phyloP scores from a whole-genome alignment of 305 asterid species.

The Petunia hybrid region DNA sequence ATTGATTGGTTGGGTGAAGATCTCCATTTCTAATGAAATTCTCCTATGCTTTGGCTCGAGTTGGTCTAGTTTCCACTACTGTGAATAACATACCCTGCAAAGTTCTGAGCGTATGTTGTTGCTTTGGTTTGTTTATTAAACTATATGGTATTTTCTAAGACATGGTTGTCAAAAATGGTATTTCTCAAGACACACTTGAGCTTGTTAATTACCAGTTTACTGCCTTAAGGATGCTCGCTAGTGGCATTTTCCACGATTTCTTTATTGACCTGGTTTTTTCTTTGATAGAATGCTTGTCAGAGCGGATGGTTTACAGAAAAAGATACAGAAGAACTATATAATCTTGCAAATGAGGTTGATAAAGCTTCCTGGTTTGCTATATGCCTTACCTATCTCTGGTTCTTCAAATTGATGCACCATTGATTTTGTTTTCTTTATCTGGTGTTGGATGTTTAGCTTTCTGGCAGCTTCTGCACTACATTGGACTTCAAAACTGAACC shows the following conservation, averaged over 20 bases:
- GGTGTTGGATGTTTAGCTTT: constrained; percentile 54
- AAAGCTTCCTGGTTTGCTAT: constrained; percentile 2
- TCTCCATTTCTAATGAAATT: background rate
- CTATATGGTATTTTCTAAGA: background rate
- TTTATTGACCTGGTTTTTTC: constrained; percentile 37
- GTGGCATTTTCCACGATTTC: constrained; percentile 14
- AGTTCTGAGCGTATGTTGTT: background rate
- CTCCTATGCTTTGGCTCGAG: background rate
- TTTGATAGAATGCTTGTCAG: constrained; percentile 80
- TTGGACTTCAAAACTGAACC: constrained; percentile 57
- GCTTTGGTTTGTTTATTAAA: background rate
- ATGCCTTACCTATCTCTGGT: constrained; percentile 24
- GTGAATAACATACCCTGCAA: constrained; percentile 1
- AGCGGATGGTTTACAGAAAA: constrained; percentile 77
- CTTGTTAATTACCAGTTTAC: constrained; percentile 31
- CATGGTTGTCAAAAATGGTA: background rate
- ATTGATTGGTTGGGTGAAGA: background rate
- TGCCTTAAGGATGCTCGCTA: constrained; percentile 28
- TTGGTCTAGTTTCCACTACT: background rate
- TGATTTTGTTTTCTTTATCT: constrained; percentile 25
- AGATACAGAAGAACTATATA: constrained; percentile 71
- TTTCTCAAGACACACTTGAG: background rate
- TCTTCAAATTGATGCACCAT: background rate
- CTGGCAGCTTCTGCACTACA: constrained; percentile 55
- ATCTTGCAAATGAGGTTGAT: constrained; percentile 67